Conservation (phyloP, 768 basidiomycete species). For the Calocera cornea region DNA sequence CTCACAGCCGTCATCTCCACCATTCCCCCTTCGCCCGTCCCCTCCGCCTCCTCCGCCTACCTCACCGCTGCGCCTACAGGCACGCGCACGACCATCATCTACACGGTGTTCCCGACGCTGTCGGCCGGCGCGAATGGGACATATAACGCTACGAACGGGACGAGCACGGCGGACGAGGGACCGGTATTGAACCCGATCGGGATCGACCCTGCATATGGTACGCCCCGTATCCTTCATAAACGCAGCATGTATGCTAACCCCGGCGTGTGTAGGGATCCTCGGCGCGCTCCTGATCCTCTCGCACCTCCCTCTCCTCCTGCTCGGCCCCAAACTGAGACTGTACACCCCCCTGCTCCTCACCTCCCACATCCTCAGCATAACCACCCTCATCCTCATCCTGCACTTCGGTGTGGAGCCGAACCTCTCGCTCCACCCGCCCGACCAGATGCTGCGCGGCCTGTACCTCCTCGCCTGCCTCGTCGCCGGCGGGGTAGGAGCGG, state of each 20-base stretch:
- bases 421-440: slow-evolving; percentile 70
- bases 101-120: slow-evolving; percentile 14
- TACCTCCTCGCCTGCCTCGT: slow-evolving; percentile 73
- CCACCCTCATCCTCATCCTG: slow-evolving; percentile 76
- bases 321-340: slow-evolving; percentile 96
- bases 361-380: slow-evolving; percentile 76
- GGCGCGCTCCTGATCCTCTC: slow-evolving; percentile 80
- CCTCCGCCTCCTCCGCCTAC: slow-evolving; percentile 28
- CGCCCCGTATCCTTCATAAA: not conserved
- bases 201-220: slow-evolving; percentile 79
- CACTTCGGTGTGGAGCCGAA: slow-evolving; percentile 61
- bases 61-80: slow-evolving; percentile 35
- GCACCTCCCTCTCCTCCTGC: slow-evolving; percentile 77
- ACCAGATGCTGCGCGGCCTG: slow-evolving; percentile 65
- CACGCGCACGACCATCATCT: slow-evolving; percentile 22
- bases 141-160: slow-evolving; percentile 9
- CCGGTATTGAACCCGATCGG: slow-evolving; percentile 40
- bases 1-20: slow-evolving; percentile 20
- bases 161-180: slow-evolving; percentile 19
- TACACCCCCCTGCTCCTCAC: slow-evolving; percentile 57
- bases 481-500: slow-evolving; percentile 74
- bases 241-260: not conserved
- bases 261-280: slow-evolving; percentile 29
- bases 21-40: slow-evolving; percentile 26
- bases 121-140: slow-evolving; percentile 6